Conservation (phyloP, 352 stramenopile species). For the Globisporangium heterothallicum region DNA sequence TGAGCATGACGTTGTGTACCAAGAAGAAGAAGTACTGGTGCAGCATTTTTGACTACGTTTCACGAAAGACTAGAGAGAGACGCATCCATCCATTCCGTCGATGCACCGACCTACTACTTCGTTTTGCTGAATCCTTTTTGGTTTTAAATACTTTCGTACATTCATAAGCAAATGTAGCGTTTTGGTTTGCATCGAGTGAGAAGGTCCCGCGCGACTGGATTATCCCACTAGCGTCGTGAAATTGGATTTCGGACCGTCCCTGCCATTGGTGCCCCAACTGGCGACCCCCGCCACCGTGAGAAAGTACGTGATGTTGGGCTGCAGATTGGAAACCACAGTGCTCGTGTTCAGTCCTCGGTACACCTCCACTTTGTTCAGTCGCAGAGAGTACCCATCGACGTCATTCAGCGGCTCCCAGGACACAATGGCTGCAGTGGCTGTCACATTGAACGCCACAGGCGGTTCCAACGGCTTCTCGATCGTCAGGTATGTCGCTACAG, state of each 20-base stretch:
- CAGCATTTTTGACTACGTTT: neutral
- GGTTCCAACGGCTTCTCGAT: slow-evolving; percentile 29
- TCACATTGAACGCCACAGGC: slow-evolving; percentile 38
- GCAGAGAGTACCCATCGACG: slow-evolving; percentile 67
- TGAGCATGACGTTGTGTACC: too few species aligned
- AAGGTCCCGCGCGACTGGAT: neutral
- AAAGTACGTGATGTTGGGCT: slow-evolving; percentile 74
- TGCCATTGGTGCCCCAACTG: slow-evolving; percentile 53
- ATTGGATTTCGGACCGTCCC: slow-evolving; percentile 46
- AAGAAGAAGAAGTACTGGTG: neutral
- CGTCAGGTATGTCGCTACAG: slow-evolving; percentile 55
- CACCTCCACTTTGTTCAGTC: slow-evolving; percentile 69
- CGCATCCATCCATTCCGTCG: too few species aligned
- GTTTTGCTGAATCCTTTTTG: too few species aligned
- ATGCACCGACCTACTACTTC: too few species aligned
- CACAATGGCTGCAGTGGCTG: slow-evolving; percentile 27
- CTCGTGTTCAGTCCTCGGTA: slow-evolving; percentile 48
- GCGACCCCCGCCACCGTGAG: slow-evolving; percentile 60
- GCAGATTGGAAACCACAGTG: slow-evolving; percentile 31
- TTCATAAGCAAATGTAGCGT: too few species aligned
- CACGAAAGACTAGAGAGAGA: too few species aligned
- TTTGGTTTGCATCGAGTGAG: too few species aligned
- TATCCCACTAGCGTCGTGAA: slow-evolving; percentile 46
- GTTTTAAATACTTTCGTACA: too few species aligned
- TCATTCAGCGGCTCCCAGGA: slow-evolving; percentile 41